Base-by-base conservation (phyloP, 495 filamentous ascomycete genomes). In the Evansstolkia leycettana region DNA sequence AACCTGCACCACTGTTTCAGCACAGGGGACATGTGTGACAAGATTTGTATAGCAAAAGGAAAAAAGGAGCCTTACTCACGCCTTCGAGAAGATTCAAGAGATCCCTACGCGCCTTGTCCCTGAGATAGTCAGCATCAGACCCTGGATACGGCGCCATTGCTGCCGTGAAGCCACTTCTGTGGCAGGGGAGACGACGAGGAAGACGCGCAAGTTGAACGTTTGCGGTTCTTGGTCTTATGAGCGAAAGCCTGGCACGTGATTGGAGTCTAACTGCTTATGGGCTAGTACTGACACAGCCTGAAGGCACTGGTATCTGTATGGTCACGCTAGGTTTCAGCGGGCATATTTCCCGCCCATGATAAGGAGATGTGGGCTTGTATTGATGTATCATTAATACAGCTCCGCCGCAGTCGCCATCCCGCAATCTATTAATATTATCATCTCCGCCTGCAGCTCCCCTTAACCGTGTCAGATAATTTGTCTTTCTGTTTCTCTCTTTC, bases 11-110 rank as follows among this genome's bases (percentile, higher is more conserved):
- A 33, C 31, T 20, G 32, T 40, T 50, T 55, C 47, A 45, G 29
- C 47, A 54, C 46, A 47, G 7, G 3, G 9, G 31, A 34, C 20
- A 9, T n/a, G 20, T 23, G 20, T 9, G 20, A 23, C 20, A 23
- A 4, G 20, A n/a, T n/a, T n/a, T n/a, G n/a, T n/a, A n/a, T n/a
- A n/a, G n/a, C n/a, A n/a, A n/a, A n/a, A 5, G 20, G 33, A 7
- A 37, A 32, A 40, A 14, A 35, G 41, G 47, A 49, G 55, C 55
- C 62, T 67, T 68, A 84, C 85, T 79, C 80, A 94, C 87, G 57
- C 81, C 80, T 70, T 94, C 83, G 36, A 94, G 76, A 38, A 94
- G 75, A 57, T 77, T 75, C 49, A 94, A 67, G 40, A 94, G 69
- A 55, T 92, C 84, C 55, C 81, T 87, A 34, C 84, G 76, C 48